Conservation (phyloP, 1,284 basidiomycete genomes). For the Neolentinus lepideus region DNA sequence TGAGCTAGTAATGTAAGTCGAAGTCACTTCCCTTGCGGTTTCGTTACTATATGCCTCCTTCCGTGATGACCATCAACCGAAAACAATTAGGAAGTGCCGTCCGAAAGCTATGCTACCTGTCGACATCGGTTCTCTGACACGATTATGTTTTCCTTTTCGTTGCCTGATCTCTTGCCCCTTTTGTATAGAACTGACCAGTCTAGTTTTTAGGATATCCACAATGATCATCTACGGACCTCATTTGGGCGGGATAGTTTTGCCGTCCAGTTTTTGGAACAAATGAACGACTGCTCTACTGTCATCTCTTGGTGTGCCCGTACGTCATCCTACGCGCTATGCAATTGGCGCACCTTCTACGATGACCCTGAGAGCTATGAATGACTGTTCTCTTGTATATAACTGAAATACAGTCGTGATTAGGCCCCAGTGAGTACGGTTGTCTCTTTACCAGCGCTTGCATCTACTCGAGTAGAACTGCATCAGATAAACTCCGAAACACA, state of each 20-base stretch:
- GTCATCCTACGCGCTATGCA: background rate
- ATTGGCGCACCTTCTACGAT: no score
- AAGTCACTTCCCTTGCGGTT: background rate
- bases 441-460: background rate
- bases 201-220: no score
- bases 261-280: no score
- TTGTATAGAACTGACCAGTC: no score
- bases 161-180: no score
- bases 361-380: no score
- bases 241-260: no score
- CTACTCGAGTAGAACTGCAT: background rate
- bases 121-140: conserved; percentile 14
- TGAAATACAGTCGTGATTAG: no score
- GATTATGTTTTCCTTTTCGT: background rate
- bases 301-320: no score
- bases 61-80: conserved; percentile 12
- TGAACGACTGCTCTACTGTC: no score
- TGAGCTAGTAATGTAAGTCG: background rate
- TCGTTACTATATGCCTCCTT: background rate
- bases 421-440: background rate
- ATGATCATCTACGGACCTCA: no score
- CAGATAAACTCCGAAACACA: background rate
- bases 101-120: conserved; percentile 9
- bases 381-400: no score
- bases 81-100: conserved; percentile 15